A percentile compares a stretch with the other conserved stretches of the same genome.
phyloP scores from a whole-genome alignment of 441 rosid species.

The Capsella rubella region DNA sequence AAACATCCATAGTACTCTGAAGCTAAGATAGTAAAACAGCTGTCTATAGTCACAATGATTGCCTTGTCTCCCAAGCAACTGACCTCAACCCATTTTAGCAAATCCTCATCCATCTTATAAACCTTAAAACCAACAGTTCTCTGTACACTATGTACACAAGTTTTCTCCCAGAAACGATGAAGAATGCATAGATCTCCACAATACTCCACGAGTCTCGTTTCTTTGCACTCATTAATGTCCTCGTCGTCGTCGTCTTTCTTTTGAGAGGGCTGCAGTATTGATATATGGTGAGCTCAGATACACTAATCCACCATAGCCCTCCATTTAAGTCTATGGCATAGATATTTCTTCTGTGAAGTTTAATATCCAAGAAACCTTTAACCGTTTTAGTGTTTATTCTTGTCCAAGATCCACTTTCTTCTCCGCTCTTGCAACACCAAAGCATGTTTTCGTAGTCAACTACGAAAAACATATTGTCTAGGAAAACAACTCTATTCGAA shows the following conservation, averaged over 20 bases:
- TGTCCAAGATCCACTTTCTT: not conserved
- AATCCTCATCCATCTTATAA: constrained; percentile 38
- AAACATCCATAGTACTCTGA: constrained; percentile 17
- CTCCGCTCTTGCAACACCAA: not conserved
- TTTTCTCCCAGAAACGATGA: not conserved
- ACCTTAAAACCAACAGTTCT: constrained; percentile 30
- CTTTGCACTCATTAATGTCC: constrained; percentile 16
- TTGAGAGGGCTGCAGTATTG: constrained; percentile 42
- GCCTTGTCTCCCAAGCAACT: constrained; percentile 24
- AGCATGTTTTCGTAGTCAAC: not conserved
- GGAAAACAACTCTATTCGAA: constrained; percentile 23
- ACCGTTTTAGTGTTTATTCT: not conserved
- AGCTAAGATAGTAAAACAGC: constrained; percentile 41
- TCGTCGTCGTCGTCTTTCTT: not conserved
- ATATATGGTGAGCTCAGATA: constrained; percentile 14
- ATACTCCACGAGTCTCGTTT: constrained; percentile 40
- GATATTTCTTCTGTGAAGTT: constrained; percentile 24
- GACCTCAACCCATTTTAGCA: constrained; percentile 41
- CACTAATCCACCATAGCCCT: constrained; percentile 33
- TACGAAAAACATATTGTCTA: constrained; percentile 22
- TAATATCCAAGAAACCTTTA: constrained; percentile 28
- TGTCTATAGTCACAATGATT: constrained; percentile 28
- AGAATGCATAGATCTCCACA: constrained; percentile 48
- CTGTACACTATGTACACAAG: not conserved
- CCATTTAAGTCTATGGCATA: not conserved